Conservation (phyloP, 257 asterid species). For the Nicotiana otophora region DNA sequence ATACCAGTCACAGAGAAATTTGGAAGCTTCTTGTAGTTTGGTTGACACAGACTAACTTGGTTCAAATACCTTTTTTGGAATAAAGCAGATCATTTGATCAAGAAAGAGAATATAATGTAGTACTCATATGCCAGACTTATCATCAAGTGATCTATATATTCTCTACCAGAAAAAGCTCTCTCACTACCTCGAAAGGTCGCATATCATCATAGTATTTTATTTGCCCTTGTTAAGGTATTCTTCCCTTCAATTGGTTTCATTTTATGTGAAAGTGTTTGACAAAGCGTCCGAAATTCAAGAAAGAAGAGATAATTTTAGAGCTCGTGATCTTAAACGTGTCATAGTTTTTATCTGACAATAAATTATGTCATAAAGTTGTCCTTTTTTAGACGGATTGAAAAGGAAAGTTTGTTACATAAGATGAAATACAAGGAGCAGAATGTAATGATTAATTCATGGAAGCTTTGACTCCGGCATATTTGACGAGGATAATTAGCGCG, state of each 20-base stretch:
- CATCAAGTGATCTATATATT: background rate
- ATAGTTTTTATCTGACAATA: background rate
- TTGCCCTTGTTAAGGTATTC: no score
- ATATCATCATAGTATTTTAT: background rate
- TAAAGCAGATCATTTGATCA: background rate
- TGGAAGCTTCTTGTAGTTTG: background rate
- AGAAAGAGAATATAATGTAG: background rate
- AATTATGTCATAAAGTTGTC: background rate
- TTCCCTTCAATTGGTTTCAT: background rate
- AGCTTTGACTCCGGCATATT: no score
- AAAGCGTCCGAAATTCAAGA: background rate
- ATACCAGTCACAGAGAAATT: background rate
- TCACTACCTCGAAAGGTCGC: background rate
- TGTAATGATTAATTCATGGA: no score
- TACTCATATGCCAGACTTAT: background rate
- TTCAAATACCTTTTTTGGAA: background rate
- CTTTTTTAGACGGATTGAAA: background rate
- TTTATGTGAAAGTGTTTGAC: background rate
- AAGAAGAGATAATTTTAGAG: background rate
- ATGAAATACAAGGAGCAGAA: no score
- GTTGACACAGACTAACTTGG: background rate
- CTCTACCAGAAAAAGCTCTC: background rate
- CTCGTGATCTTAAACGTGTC: background rate
- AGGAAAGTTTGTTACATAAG: no score
- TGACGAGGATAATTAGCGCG: no score